Evolutionary conservation across 2,329 filamentous ascomycete genomes (phyloP), one percentile per base, ranked within the genome.

Genomic region (Dactylellina haptotyla): DNA sequence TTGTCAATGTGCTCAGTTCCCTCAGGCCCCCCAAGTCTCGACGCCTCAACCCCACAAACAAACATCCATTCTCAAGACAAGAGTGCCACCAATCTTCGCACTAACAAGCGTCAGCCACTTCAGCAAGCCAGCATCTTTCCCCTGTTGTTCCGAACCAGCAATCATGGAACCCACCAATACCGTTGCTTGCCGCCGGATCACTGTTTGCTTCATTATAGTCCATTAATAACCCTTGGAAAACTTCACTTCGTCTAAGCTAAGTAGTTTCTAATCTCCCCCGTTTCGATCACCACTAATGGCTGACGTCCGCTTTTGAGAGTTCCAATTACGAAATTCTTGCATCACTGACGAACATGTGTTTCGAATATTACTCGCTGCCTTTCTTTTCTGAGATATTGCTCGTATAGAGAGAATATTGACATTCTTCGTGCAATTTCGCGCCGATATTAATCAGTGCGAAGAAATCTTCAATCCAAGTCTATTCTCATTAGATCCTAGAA

Each of bases 291-390:
- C 46, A 50, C n/a, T 16, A n/a, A 34, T 34, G 37, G 59, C 67
- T 61, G 61, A 54, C 62, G 43, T 48, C 39, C 14, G 48, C 41
- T 25, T 59, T 50, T 32, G 45, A 46, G 32, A 34, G 41, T 59
- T 34, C 58, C 48, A 39, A 62, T 73, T 73, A 48, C 69, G 69
- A 56, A 61, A 73, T 50, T 32, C 59, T 73, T 61, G 61, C 69
- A 73, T 73, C 69, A 73, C n/a, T n/a, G n/a, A n/a, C n/a, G n/a
- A n/a, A n/a, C n/a, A n/a, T n/a, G n/a, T n/a, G n/a, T n/a, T n/a
- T n/a, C n/a, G n/a, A n/a, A n/a, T n/a, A n/a, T n/a, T n/a, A n/a
- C 64, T 32, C 26, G 30, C 37, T 46, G 34, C 4, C n/a, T 30
- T 50, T 50, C 25, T 20, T 18, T 30, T 30, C 16, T 70, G 39